Base-by-base conservation (phyloP, 2,329 filamentous ascomycete species). In the Cadophora luteo-olivacea region DNA sequence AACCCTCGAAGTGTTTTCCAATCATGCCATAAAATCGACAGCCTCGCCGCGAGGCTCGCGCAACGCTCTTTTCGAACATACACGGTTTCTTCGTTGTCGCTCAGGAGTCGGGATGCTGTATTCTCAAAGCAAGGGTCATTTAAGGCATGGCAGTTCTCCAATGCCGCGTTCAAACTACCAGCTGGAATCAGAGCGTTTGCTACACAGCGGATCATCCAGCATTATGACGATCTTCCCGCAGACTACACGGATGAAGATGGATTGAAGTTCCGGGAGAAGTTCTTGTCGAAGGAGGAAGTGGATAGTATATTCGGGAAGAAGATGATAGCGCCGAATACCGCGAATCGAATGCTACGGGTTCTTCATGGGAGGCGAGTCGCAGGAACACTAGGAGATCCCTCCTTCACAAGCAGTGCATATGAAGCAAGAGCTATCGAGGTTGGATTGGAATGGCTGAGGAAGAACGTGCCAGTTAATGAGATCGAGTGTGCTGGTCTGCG, bases 311-410 rank as follows among this genome's bases (percentile, higher is more conserved):
- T 90, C 69, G 85, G 86, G 1, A 74, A 81, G 1, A 74, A 81
- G 5, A 78, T 79, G 14, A 79, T 89, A 57, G 78, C 80, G 68
- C 76, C 81, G 0, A 71, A 74, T 3, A 74, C 77, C 5, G 88
- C 84, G 24, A 90, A 90, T 75, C 79, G 78, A 55, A 77, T 90
- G 54, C 78, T 91, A 61, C 81, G 82, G 64, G 85, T 90, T 61
- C 78, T 90, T 14, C 89, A 91, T 75, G 89, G 88, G 9, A 84
- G 87, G 45, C 82, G 89, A 51, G 87, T 91, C 25, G 87, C 88
- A 8, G 89, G 89, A 41, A 89, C 88, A 3, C 80, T 91, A 52
- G 84, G 87, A 12, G 88, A 91, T 74, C 88, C 88, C 2, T 80
- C 79, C 4, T 82, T 86, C 60, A 78, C 61, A 24, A 66, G 68